phyloP scores from a whole-genome alignment of 805 yeast species.

The Pichia pseudocactophila region DNA sequence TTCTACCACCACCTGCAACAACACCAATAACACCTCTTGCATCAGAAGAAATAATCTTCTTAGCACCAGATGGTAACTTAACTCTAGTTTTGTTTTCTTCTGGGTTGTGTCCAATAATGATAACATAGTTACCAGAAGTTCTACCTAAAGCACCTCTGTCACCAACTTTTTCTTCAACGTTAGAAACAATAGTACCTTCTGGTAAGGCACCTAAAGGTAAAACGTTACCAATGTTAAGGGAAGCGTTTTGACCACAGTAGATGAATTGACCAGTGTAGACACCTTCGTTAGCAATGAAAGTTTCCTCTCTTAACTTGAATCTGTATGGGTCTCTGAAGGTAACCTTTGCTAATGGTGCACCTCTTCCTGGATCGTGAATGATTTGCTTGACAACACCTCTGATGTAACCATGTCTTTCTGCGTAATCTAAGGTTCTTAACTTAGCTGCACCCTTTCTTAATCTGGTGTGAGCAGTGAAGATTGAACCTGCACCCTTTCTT shows the following conservation, averaged over 20 bases:
- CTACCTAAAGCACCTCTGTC: constrained; percentile 99
- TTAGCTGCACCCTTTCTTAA: constrained; percentile 99
- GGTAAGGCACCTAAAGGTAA: constrained; percentile 96
- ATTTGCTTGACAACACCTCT: constrained; percentile 99
- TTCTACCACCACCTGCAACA: constrained; percentile 99
- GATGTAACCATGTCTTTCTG: constrained; percentile 99
- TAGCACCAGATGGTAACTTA: constrained; percentile 98
- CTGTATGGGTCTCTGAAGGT: constrained; percentile 99
- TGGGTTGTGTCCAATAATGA: constrained; percentile 98
- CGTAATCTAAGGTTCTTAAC: constrained; percentile 97
- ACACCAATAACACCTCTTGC: constrained; percentile 99
- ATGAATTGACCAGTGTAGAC: constrained; percentile 98
- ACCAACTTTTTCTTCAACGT: constrained; percentile 98
- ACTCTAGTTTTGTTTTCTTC: constrained; percentile 99
- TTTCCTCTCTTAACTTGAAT: constrained; percentile 96
- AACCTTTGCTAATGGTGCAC: constrained; percentile 99
- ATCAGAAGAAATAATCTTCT: constrained; percentile 88
- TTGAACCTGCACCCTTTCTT: constrained; percentile 99
- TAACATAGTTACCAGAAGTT: constrained; percentile 99
- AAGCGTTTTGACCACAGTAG: constrained; percentile 98
- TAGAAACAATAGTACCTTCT: constrained; percentile 98
- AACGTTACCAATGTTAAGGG: constrained; percentile 93
- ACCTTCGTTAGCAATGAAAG: constrained; percentile 99
- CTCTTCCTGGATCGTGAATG: constrained; percentile 99
- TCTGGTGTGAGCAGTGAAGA: constrained; percentile 99